Conservation (phyloP, 345 rosid genomes). For the Dipteronia sinensis region DNA sequence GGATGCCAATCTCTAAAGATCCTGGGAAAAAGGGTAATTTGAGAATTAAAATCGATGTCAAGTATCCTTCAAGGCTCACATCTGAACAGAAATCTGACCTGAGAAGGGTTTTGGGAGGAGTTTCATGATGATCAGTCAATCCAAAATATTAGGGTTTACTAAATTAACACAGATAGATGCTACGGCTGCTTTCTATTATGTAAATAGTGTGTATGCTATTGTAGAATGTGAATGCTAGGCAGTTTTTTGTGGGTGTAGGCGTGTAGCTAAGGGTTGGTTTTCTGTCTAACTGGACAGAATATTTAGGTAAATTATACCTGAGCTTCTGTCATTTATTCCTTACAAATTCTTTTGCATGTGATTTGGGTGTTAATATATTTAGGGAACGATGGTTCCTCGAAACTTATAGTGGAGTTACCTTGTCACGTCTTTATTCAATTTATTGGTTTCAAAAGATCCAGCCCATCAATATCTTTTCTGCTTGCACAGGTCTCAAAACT, state of each 20-base stretch:
- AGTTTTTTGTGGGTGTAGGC: conserved; percentile 9
- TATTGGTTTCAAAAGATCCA: conserved; percentile 8
- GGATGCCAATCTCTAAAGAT: conserved; percentile 90
- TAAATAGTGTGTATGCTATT: conserved; percentile 28
- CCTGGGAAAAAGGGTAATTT: conserved; percentile 82
- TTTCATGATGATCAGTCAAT: conserved; percentile 36
- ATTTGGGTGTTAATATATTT: background rate
- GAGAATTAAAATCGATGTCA: conserved; percentile 79
- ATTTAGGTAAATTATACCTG: conserved; percentile 11
- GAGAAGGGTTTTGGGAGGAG: conserved; percentile 73
- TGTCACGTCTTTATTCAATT: background rate
- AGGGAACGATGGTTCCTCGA: background rate
- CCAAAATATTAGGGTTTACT: conserved; percentile 22
- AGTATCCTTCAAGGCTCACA: conserved; percentile 77
- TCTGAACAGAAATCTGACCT: conserved; percentile 80
- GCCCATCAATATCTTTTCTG: background rate
- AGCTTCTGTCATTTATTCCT: conserved; percentile 15
- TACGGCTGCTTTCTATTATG: conserved; percentile 18
- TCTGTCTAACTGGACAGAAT: conserved; percentile 6
- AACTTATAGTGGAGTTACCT: background rate
- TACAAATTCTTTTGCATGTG: conserved; percentile 12
- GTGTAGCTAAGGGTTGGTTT: conserved; percentile 10
- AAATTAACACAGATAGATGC: background rate
- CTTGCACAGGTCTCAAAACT: background rate
- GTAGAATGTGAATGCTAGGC: conserved; percentile 33